Evolutionary conservation across 257 asterid genomes (phyloP), one percentile per base, ranked within the genome.

Genomic region (Solanum bulbocastanum): DNA sequence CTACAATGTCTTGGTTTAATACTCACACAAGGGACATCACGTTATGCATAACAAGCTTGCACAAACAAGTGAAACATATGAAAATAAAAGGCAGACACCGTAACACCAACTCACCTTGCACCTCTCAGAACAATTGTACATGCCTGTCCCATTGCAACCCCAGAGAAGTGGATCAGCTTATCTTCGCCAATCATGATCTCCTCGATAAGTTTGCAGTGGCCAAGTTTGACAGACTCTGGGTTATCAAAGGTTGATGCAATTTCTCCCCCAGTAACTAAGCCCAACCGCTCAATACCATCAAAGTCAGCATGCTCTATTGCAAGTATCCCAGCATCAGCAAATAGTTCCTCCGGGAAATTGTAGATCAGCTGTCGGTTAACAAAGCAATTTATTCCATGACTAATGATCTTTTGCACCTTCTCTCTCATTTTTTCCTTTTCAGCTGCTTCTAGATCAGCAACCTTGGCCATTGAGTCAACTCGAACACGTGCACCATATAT

Each of bases 171-270:
- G 90, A 97, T 97, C 91, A 97, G 83, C 92, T 91, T 96, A 92
- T 97, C 99, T 93, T 97, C 99, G 4, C 99, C 99, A 91, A 97
- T 97, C 99, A 97, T 96, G 86, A 97, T 96, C 91, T 97, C 98
- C 90, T 97, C 99, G 44, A 97, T 96, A 68, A 95, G 96, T 73
- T 95, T 95, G 92, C 99, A 97, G 62, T 93, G 96, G 62, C 99
- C 99, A 82, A 97, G 98, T 92, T 97, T 96, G 66, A 97, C 98
- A 3, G 99, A 96, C 91, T 97, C 99, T 2, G 99, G 99, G 90
- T 92, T 97, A 85, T 97, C 99, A 88, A 97, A 97, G 40, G 99
- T 97, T 23, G 99, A 97, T 18, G 99, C 96, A 36, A 97, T 97
- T 69, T 97, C 99, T 87, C 99, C 99, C 5, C 99, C 99, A 73